Conservation (phyloP, 495 filamentous ascomycete species). For the Penicillium coprophilum region DNA sequence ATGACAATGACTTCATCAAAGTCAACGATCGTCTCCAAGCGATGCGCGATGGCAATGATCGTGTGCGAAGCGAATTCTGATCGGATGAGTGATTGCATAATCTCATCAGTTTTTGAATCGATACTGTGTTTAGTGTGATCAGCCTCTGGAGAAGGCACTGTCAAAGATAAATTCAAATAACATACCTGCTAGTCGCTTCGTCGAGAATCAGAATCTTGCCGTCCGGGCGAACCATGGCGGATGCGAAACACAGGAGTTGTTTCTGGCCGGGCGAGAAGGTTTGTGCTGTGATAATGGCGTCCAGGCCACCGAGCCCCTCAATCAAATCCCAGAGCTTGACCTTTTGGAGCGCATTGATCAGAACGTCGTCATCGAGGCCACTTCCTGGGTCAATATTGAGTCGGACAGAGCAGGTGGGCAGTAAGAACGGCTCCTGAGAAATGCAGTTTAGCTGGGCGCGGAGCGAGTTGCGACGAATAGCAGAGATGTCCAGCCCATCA, state of each 20-base stretch:
- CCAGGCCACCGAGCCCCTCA: background rate
- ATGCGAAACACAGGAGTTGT: background rate
- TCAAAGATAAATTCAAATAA: background rate
- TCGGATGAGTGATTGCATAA: background rate
- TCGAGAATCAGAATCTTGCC: background rate
- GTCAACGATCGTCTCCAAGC: background rate
- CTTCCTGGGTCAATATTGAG: background rate
- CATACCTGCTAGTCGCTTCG: background rate
- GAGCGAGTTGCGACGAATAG: background rate
- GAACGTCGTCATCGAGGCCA: background rate
- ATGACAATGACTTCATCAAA: constrained; percentile 7
- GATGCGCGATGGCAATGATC: background rate
- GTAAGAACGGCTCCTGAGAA: background rate
- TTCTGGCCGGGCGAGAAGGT: background rate
- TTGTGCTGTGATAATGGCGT: background rate
- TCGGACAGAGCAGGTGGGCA: background rate
- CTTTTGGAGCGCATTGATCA: background rate
- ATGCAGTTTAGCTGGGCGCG: background rate
- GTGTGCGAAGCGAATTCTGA: background rate
- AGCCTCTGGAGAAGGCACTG: background rate
- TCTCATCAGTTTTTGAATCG: background rate
- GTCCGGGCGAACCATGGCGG: background rate
- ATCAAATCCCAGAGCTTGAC: background rate
- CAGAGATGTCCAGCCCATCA: background rate
- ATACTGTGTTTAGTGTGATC: background rate